phyloP scores from a whole-genome alignment of 352 stramenopile genomes.

The Thalassiosira ordinaria region DNA sequence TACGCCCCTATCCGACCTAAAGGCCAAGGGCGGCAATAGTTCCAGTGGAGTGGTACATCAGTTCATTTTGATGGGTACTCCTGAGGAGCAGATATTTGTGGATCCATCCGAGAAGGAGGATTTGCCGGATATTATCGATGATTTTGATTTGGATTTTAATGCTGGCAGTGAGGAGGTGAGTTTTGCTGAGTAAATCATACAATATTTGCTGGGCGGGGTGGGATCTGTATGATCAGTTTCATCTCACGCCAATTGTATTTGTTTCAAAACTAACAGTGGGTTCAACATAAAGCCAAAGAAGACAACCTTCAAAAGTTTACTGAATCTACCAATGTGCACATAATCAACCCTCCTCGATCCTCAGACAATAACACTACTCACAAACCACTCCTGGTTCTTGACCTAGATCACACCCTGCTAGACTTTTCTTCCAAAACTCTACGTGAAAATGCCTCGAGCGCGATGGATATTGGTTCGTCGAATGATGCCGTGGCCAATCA shows the following conservation, averaged over 20 bases:
- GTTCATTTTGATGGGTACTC: conserved; percentile 90
- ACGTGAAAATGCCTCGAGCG: conserved; percentile 36
- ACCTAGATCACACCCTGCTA: conserved; percentile 90
- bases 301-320: conserved; percentile 87
- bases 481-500: conserved; percentile 60
- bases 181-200: no score
- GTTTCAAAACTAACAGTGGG: conserved; percentile 68
- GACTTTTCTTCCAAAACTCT: conserved; percentile 86
- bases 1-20: conserved; percentile 61
- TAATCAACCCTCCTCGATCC: conserved; percentile 87
- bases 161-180: conserved; percentile 62
- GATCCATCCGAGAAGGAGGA: conserved; percentile 83
- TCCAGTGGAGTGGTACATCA: conserved; percentile 56
- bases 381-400: conserved; percentile 89
- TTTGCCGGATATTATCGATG: conserved; percentile 86
- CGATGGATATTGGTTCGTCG: conserved; percentile 27
- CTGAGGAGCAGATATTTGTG: conserved; percentile 87
- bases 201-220: no score
- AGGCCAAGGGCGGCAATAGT: conserved; percentile 46
- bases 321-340: conserved; percentile 81
- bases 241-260: background rate
- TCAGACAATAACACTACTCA: conserved; percentile 38
- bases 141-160: conserved; percentile 90
- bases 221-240: no score
- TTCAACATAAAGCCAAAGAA: conserved; percentile 80